Percentiles rank a stretch among this genome's conserved stretches.
Conservation (phyloP, 2,329 filamentous ascomycete genomes). For the Penicillium polonicum region DNA sequence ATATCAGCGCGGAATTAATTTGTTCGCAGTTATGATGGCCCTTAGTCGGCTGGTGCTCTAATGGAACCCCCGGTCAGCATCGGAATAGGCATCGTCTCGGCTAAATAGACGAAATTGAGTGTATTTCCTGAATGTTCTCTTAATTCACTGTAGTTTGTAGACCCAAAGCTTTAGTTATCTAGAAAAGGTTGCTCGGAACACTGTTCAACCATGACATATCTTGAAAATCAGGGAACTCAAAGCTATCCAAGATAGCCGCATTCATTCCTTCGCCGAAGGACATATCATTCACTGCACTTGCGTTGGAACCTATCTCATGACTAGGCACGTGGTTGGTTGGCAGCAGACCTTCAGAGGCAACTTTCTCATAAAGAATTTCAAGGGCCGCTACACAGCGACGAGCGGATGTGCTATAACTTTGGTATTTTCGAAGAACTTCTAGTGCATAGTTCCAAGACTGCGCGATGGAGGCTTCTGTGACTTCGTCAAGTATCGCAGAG, state of each 20-base stretch:
- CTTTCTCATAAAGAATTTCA: slow-evolving; percentile 33
- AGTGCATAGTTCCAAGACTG: slow-evolving; percentile 32
- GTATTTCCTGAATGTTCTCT: not conserved
- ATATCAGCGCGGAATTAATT: not conserved
- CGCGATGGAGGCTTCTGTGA: slow-evolving; percentile 25
- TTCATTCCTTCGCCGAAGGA: slow-evolving; percentile 30
- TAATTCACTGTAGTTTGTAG: not conserved
- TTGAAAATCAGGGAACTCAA: slow-evolving; percentile 33
- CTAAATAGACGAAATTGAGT: not conserved
- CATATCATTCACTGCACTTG: slow-evolving; percentile 21
- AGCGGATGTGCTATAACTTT: slow-evolving; percentile 33
- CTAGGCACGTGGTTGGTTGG: slow-evolving; percentile 1
- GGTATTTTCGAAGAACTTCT: slow-evolving; percentile 33
- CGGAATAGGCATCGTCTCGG: not conserved
- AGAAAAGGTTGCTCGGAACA: slow-evolving; percentile 33
- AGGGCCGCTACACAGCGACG: slow-evolving; percentile 34
- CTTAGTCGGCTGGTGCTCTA: not conserved
- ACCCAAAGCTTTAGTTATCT: not conserved
- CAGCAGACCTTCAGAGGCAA: slow-evolving; percentile 21
- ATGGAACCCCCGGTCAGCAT: not conserved
- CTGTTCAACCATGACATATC: slow-evolving; percentile 39
- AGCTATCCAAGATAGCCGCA: slow-evolving; percentile 24
- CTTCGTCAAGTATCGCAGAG: slow-evolving; percentile 27
- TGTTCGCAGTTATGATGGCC: not conserved
- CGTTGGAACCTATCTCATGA: not conserved